A percentile compares a stretch with the other conserved stretches of the same genome.
These are phyloP conservation scores for Kazachstania bromeliacearum DNA, from an alignment of 805 yeast species.

Conservation along the genomic window DNA sequence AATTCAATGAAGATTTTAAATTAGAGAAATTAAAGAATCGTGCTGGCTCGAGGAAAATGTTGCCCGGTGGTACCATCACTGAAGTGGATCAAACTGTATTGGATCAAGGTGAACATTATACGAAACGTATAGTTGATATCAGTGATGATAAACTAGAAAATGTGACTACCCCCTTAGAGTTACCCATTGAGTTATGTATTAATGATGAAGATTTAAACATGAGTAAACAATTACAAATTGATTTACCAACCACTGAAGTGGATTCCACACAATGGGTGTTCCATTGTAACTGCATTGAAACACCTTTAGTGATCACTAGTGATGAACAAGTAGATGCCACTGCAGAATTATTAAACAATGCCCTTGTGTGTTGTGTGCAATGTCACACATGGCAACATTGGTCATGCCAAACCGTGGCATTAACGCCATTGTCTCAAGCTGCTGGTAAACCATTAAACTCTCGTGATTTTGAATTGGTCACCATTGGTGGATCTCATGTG, in stretches of 20 bases:
- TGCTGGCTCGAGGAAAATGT: background rate
- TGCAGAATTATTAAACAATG: constrained; percentile 10
- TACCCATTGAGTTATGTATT: constrained; percentile 24
- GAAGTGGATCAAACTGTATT: constrained; percentile 10
- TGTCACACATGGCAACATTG: constrained; percentile 30
- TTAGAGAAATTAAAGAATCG: constrained; percentile 13
- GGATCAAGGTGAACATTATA: constrained; percentile 7
- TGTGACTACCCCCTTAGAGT: constrained; percentile 9
- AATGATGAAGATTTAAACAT: constrained; percentile 19
- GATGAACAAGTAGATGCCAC: constrained; percentile 7
- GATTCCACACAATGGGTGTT: constrained; percentile 26
- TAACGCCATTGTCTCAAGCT: too few relatives aligned
- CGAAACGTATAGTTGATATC: constrained; percentile 2
- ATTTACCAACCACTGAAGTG: constrained; percentile 8
- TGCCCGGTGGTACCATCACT: constrained; percentile 3
- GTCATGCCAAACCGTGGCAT: constrained; percentile 23
- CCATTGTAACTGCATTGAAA: constrained; percentile 18
- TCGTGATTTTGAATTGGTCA: too few relatives aligned
- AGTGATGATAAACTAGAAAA: constrained; percentile 1
- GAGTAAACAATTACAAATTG: constrained; percentile 15
- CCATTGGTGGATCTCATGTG: too few relatives aligned
- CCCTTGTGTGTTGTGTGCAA: constrained; percentile 26
- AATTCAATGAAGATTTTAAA: constrained; percentile 23
- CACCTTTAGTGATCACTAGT: constrained; percentile 2
- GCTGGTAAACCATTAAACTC: too few relatives aligned